Evolutionary conservation across 1,284 basidiomycete species (phyloP), one percentile per base, ranked within the genome.

Genomic region (Ustilago trichophora): DNA sequence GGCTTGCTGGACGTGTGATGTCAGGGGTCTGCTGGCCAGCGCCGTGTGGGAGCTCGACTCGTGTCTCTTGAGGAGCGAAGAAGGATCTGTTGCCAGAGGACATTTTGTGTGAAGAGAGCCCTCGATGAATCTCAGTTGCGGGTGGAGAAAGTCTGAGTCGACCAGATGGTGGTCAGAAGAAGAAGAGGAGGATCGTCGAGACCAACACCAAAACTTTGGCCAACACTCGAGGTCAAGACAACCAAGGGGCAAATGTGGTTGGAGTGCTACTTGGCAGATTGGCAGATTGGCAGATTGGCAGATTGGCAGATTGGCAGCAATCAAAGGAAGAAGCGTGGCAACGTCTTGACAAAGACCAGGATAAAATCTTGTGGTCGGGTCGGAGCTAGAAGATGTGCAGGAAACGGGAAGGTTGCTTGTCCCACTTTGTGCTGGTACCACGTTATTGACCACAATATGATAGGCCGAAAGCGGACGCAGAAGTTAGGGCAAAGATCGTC

Each of bases 41-140:
- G 18, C 60, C 66, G 6, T 64, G 59, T 3, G 66, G 60, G 16
- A 69, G 45, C 19, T 69, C 60, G 27, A 69, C 52, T 3, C 60
- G 56, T 18, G 66, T 69, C 49, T 69, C 66, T 38, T 59, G 52
- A 16, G 66, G 60, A 29, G 67, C 62, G 31, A 70, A 70, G 54
- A 65, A 70, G 57, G 67, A 70, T 25, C 66, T 54, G 52, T 52
- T 69, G 49, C 60, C 60, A 5, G 60, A 59, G 8, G 66, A 50
- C 66, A 69, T 64, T 25, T 27, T 49, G 49, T 13, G 31, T 9
- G 26, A 29, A 24, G 22, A 19, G 32, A 9, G 21, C 18, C 27
- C 24, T n/a, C n/a, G 19, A 9, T 21, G 22, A 25, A 19, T 27
- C n/a, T n/a, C n/a, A n/a, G n/a, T n/a, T n/a, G 25, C 26, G n/a